Evolutionary conservation across 768 basidiomycete genomes (phyloP), one percentile per base, ranked within the genome.

Genomic region (Hebeloma cylindrosporum): DNA sequence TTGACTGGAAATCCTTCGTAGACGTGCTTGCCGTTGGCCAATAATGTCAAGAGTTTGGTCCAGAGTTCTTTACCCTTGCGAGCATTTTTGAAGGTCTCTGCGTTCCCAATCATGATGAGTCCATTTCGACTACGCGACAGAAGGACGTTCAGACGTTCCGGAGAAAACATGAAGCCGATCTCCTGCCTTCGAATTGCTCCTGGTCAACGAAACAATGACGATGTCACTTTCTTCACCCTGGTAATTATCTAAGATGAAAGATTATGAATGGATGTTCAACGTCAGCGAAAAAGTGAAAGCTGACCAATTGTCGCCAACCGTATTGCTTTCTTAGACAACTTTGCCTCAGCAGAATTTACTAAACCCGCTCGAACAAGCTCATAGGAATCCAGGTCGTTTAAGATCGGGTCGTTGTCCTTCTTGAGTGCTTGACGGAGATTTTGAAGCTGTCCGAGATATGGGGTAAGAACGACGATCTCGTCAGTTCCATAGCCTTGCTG

Each of bases 151-250:
- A 87, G 65, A 16, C 85, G 77, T 60, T 87, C 82, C 0, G 81
- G 77, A 3, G 84, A 72, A 25, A 63, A 75, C 83, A 88, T 85
- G 64, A 88, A 87, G 1, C 85, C 84, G 17, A 87, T 86, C 43
- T 80, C 75, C 35, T 72, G 56, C 0, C 61, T 45, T n/a, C 0
- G 64, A 4, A 46, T 88, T 85, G 50, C 82, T 84, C 36, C 85
- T 63, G 0, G 80, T 83, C 23, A 88, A 60, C 8, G 75, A 79
- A 4, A 73, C 69, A 25, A 88, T 64, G 20, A 88, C 80, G 36
- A 88, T 80, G 37, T 86, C 76, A 23, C 80, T 79, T 59, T 87
- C 84, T 57, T 87, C 85, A 2, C 85, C 85, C 56, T 87, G 85
- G 48, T 85, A 88, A 52, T 87, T 88, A 53, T 87, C 85, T 85